phyloP scores from a whole-genome alignment of 2,329 filamentous ascomycete species.

The Colletotrichum filicis region DNA sequence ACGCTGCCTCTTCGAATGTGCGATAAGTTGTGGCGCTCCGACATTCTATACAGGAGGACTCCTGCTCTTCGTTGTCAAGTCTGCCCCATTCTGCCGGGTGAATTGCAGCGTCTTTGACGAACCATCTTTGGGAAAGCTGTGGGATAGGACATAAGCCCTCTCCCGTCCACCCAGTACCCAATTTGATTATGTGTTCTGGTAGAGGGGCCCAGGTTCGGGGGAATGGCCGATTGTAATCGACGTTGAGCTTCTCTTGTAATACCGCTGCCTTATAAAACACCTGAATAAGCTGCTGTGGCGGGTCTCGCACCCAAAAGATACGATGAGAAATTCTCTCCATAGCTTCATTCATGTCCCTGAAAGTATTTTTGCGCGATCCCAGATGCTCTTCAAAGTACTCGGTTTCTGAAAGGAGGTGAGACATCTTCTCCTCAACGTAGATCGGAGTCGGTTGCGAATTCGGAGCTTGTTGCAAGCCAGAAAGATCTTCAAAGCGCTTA shows the following conservation, averaged over 20 bases:
- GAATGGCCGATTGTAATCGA: background rate
- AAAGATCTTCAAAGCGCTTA: background rate
- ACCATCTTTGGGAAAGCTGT: background rate
- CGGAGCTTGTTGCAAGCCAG: too few species aligned
- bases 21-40: background rate
- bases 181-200: background rate
- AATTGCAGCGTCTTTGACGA: background rate
- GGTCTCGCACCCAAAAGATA: background rate
- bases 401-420: background rate
- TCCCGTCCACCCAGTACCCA: too few species aligned
- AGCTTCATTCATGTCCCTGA: background rate
- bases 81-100: too few species aligned
- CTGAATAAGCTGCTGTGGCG: background rate
- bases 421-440: too few species aligned
- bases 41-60: background rate
- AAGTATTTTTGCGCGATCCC: background rate
- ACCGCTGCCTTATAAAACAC: background rate
- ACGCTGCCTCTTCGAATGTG: background rate
- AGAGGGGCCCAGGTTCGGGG: background rate
- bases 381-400: background rate
- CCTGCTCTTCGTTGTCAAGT: fast-evolving
- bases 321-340: background rate
- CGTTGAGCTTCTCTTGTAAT: background rate
- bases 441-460: too few species aligned
- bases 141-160: too few species aligned